Evolutionary conservation across 2,329 filamentous ascomycete genomes (phyloP).

Genomic region (Exophiala sideris): DNA sequence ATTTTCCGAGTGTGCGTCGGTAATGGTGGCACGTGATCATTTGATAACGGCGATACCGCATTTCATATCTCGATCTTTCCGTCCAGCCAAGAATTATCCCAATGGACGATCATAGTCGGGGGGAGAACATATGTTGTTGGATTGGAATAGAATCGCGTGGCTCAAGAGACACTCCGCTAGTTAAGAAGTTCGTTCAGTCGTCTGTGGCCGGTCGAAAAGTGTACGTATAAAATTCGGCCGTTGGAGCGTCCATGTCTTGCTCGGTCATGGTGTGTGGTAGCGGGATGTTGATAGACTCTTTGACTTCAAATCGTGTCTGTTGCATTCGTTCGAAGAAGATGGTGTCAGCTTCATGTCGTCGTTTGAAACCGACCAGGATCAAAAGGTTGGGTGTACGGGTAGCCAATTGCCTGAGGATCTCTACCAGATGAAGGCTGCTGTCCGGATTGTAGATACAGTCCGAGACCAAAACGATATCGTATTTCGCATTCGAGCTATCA

Average conservation of each 20-base stretch:
- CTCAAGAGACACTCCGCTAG: too few species aligned
- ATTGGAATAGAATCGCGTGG: too few species aligned
- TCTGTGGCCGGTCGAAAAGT: background rate
- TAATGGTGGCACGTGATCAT: too few species aligned
- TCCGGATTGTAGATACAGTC: slow-evolving; percentile 74
- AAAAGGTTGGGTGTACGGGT: slow-evolving; percentile 48
- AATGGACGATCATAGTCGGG: too few species aligned
- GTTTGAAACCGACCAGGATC: slow-evolving; percentile 63
- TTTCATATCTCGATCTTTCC: too few species aligned
- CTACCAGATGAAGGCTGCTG: slow-evolving; percentile 61
- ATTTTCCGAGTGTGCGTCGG: too few species aligned
- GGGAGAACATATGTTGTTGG: too few species aligned
- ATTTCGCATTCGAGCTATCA: slow-evolving; percentile 35
- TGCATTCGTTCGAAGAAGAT: slow-evolving; percentile 63
- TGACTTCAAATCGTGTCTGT: slow-evolving; percentile 34
- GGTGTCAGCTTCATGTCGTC: slow-evolving; percentile 63
- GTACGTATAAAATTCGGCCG: slow-evolving; percentile 36
- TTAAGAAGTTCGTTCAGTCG: background rate
- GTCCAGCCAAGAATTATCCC: too few species aligned
- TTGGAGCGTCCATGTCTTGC: slow-evolving; percentile 35
- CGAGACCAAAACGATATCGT: slow-evolving; percentile 62
- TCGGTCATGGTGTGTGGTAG: slow-evolving; percentile 35
- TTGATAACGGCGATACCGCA: too few species aligned
- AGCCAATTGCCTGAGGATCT: slow-evolving; percentile 52
- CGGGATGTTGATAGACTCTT: slow-evolving; percentile 34